phyloP scores from a whole-genome alignment of 129 eudicot genomes.

The Flaveria trinervia region DNA sequence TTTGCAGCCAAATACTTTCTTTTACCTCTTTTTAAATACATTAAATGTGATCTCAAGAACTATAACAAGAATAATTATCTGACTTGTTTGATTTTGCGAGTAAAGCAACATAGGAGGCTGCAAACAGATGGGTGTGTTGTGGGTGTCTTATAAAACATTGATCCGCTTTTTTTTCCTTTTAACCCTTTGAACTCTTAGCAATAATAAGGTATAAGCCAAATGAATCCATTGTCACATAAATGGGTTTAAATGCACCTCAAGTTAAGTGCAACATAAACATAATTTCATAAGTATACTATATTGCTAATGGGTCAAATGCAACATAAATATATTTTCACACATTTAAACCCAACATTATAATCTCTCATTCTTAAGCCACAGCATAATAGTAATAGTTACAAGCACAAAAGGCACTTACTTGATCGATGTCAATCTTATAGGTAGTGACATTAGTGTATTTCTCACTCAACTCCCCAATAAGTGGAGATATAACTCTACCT shows the following conservation, averaged over 20 bases:
- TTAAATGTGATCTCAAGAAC: not conserved
- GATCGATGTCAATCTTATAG: conserved; percentile 87
- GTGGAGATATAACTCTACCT: conserved; percentile 80
- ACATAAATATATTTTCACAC: not conserved
- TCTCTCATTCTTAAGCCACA: conserved; percentile 4
- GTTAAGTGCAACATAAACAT: not conserved
- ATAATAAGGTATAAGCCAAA: not conserved
- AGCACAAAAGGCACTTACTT: conserved; percentile 41
- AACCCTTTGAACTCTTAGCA: not conserved
- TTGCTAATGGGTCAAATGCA: not conserved
- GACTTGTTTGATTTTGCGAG: not conserved
- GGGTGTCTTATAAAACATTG: not conserved
- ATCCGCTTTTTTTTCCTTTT: not conserved
- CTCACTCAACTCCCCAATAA: conserved; percentile 76
- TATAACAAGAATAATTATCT: not conserved
- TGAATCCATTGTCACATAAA: not conserved
- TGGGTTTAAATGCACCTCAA: not conserved
- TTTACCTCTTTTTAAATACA: not conserved
- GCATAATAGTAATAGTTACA: conserved; percentile 1
- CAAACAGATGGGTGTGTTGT: not conserved
- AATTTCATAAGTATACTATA: not conserved
- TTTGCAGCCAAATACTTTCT: not conserved
- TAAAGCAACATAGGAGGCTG: not conserved
- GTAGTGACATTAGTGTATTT: conserved; percentile 78
- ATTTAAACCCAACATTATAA: conserved; percentile 2